Conservation (phyloP, 768 basidiomycete species). For the Krasilnikovozyma curviuscula region DNA sequence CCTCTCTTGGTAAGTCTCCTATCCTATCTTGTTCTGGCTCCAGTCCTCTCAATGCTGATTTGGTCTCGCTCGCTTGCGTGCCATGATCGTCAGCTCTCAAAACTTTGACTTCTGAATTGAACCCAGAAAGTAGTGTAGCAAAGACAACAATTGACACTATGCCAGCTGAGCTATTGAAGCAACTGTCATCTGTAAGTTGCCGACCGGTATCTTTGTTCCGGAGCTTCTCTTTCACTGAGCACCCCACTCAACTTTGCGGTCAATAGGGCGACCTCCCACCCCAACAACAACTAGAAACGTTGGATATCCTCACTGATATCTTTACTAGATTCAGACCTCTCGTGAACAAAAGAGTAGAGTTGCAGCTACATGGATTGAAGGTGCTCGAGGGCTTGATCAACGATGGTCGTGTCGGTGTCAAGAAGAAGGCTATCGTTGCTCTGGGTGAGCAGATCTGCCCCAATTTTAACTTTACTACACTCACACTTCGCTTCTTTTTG, state of each 20-base stretch:
- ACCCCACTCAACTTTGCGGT: neutral
- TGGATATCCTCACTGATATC: conserved; percentile 23
- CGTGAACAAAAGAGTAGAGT: conserved; percentile 48
- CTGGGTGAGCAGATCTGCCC: conserved; percentile 23
- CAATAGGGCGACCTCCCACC: conserved; percentile 21
- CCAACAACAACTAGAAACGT: conserved; percentile 24
- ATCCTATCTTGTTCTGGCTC: neutral
- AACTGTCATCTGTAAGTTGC: conserved; percentile 48
- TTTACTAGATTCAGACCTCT: conserved; percentile 16
- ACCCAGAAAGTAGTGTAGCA: conserved; percentile 59
- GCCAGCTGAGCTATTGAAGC: conserved; percentile 59
- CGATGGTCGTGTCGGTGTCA: conserved; percentile 64
- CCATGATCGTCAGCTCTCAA: conserved; percentile 48
- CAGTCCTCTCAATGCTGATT: neutral
- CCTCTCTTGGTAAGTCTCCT: conserved; percentile 51
- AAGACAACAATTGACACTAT: conserved; percentile 62
- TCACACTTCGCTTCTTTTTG: neutral
- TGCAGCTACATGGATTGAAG: conserved; percentile 60
- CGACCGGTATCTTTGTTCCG: neutral
- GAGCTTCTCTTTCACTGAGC: neutral
- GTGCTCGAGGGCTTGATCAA: conserved; percentile 46
- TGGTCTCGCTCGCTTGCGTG: neutral
- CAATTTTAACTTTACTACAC: no score
- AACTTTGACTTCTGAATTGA: conserved; percentile 80
- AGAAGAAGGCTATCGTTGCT: conserved; percentile 78